phyloP scores from a whole-genome alignment of 306 rosid genomes.

The Canavalia gladiata region DNA sequence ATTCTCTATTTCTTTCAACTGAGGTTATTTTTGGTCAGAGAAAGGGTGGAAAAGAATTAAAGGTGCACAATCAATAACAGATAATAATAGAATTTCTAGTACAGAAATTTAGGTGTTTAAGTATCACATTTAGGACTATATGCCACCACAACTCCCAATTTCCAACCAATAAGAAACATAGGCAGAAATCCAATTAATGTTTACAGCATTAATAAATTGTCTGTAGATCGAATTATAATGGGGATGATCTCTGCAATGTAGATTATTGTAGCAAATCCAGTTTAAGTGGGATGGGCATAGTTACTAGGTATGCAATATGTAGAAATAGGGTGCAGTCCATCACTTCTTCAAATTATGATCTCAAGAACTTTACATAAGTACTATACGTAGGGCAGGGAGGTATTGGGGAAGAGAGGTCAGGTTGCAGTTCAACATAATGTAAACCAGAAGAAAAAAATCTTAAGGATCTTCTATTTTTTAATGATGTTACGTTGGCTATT shows the following conservation, averaged over 20 bases:
- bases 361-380: not conserved
- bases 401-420: not conserved
- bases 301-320: not conserved
- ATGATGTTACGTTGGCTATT: not conserved
- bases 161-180: conserved; percentile 17
- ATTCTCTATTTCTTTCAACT: not conserved
- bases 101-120: not conserved
- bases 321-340: not conserved
- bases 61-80: not conserved
- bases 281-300: not conserved
- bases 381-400: not conserved
- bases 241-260: not conserved
- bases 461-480: not conserved
- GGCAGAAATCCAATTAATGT: not conserved
- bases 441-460: not conserved
- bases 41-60: not conserved
- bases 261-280: not conserved
- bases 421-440: not conserved
- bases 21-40: not conserved
- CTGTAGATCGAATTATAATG: not conserved
- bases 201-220: not conserved
- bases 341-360: not conserved
- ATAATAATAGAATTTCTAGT: not conserved
- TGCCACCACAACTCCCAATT: conserved; percentile 14
- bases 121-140: not conserved